Evolutionary conservation across 768 basidiomycete genomes (phyloP).

Genomic region (Xerocomellus chrysenteron): DNA sequence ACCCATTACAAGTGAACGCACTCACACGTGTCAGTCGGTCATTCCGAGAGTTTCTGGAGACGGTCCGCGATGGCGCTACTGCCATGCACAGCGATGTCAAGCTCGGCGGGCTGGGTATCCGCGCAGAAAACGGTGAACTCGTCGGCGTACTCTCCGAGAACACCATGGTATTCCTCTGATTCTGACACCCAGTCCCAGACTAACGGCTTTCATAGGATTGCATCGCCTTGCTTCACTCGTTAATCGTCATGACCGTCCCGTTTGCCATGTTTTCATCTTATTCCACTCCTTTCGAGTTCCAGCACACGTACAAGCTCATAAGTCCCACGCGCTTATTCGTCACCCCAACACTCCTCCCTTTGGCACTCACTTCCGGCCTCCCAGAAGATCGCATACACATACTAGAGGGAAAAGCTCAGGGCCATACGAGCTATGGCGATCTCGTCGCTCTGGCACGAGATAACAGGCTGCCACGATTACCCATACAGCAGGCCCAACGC

Average conservation of each 20-base stretch:
- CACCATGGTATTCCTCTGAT: constrained; percentile 45
- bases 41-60: constrained; percentile 49
- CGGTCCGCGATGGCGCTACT: constrained; percentile 55
- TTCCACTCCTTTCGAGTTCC: constrained; percentile 56
- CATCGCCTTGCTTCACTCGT: constrained; percentile 46
- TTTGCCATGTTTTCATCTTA: constrained; percentile 54
- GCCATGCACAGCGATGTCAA: constrained; percentile 47
- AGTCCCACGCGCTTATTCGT: constrained; percentile 55
- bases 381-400: constrained; percentile 47
- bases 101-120: constrained; percentile 58
- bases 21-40: constrained; percentile 46
- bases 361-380: constrained; percentile 40
- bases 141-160: constrained; percentile 73
- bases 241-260: constrained; percentile 50
- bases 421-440: constrained; percentile 43
- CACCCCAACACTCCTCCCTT: constrained; percentile 42
- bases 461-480: constrained; percentile 40
- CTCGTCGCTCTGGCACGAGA: constrained; percentile 42
- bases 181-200: not conserved
- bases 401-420: constrained; percentile 42
- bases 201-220: constrained; percentile 46
- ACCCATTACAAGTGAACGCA: constrained; percentile 54
- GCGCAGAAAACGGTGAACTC: constrained; percentile 48
- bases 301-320: constrained; percentile 47
- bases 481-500: constrained; percentile 43